phyloP scores from a whole-genome alignment of 495 filamentous ascomycete species.

The Penicillium chermesinum region DNA sequence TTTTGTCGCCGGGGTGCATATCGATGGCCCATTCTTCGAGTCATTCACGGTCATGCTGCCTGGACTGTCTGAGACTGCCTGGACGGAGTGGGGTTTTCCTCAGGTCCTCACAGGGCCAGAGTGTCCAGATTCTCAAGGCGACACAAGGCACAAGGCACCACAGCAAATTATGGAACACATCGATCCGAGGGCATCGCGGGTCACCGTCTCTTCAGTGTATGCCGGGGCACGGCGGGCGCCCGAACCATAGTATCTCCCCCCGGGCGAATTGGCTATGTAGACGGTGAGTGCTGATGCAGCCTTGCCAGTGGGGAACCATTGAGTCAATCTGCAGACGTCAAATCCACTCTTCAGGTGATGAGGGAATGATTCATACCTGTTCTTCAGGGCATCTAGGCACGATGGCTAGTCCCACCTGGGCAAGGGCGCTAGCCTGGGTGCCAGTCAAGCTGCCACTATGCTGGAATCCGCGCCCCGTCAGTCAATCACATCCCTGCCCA shows the following conservation, averaged over 20 bases:
- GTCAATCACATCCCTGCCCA: neutral
- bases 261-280: constrained; percentile 2
- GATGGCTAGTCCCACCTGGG: constrained; percentile 7
- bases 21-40: neutral
- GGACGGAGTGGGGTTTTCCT: neutral
- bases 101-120: neutral
- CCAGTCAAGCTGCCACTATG: constrained; percentile 7
- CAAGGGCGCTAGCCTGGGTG: constrained; percentile 1
- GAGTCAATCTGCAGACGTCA: constrained; percentile 1
- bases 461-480: neutral
- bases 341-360: neutral
- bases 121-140: constrained; percentile 11
- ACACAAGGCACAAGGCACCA: constrained; percentile 14
- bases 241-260: constrained; percentile 9
- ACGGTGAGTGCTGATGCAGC: constrained; percentile 15
- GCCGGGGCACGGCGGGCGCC: constrained; percentile 2
- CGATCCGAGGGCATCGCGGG: neutral
- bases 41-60: neutral
- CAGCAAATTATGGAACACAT: neutral
- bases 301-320: constrained; percentile 8
- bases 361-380: constrained; percentile 12
- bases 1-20: too few species aligned
- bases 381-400: constrained; percentile 12
- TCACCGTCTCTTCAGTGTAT: constrained; percentile 17
- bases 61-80: neutral